phyloP scores from a whole-genome alignment of 2,329 filamentous ascomycete species.

The Penicillium janthinellum region DNA sequence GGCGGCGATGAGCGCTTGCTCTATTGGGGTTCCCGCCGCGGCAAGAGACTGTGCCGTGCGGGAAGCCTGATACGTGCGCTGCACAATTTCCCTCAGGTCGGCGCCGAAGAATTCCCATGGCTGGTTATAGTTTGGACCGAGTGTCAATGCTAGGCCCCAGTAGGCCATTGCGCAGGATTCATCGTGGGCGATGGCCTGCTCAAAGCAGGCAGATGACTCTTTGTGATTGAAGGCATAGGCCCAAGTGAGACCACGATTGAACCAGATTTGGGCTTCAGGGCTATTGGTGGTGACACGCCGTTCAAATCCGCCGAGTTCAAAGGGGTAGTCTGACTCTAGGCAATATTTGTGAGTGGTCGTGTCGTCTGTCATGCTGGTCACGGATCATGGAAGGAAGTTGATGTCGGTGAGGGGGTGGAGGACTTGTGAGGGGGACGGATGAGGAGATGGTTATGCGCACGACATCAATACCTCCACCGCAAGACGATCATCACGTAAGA shows the following conservation, averaged over 20 bases:
- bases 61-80: slow-evolving; percentile 51
- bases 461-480: neutral
- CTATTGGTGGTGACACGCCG: slow-evolving; percentile 37
- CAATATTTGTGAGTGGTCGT: neutral
- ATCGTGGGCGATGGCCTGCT: slow-evolving; percentile 38
- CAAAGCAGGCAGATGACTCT: slow-evolving; percentile 42
- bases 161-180: slow-evolving; percentile 42
- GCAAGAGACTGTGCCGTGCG: slow-evolving; percentile 47
- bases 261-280: slow-evolving; percentile 40
- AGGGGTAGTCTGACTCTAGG: slow-evolving; percentile 17
- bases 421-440: slow-evolving; percentile 1
- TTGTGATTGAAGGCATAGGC: slow-evolving; percentile 46
- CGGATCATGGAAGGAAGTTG: neutral
- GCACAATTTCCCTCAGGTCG: slow-evolving; percentile 57
- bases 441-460: neutral
- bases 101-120: slow-evolving; percentile 72
- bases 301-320: slow-evolving; percentile 31
- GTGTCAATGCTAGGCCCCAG: slow-evolving; percentile 59
- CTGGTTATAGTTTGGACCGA: slow-evolving; percentile 80
- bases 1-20: slow-evolving; percentile 65
- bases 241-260: slow-evolving; percentile 43
- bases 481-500: neutral
- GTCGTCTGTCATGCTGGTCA: slow-evolving; percentile 10
- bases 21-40: slow-evolving; percentile 50
- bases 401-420: slow-evolving; percentile 4